A percentile compares a stretch with the other conserved stretches of the same genome.
Conservation (phyloP, 768 basidiomycete genomes). For the Tylopilus sp. region DNA sequence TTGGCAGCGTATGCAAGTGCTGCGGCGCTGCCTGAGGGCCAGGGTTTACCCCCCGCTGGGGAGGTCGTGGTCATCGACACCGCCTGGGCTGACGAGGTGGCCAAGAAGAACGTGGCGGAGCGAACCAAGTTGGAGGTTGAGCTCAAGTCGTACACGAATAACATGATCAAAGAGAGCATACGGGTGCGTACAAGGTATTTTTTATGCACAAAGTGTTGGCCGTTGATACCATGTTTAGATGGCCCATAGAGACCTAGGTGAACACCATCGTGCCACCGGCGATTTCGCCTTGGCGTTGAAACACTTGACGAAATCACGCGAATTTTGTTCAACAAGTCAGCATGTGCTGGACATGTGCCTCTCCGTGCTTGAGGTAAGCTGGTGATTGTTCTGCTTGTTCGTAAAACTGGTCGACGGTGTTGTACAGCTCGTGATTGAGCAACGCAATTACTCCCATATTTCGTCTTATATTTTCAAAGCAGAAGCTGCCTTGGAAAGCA, state of each 20-base stretch:
- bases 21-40: conserved; percentile 27
- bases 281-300: conserved; percentile 70
- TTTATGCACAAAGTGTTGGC: neutral
- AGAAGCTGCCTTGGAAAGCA: conserved; percentile 82
- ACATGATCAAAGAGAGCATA: conserved; percentile 99
- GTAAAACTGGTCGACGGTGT: neutral
- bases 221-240: conserved; percentile 53
- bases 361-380: conserved; percentile 68
- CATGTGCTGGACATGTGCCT: conserved; percentile 95
- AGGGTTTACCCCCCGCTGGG: conserved; percentile 41
- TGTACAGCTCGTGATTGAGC: conserved; percentile 75
- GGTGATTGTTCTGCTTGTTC: neutral
- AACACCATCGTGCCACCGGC: conserved; percentile 71
- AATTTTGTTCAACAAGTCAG: conserved; percentile 86
- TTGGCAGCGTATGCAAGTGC: conserved; percentile 54
- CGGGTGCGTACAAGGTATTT: conserved; percentile 48
- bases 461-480: conserved; percentile 95
- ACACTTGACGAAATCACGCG: conserved; percentile 86
- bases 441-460: conserved; percentile 81
- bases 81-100: conserved; percentile 70
- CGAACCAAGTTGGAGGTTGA: conserved; percentile 87
- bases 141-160: conserved; percentile 90
- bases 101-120: conserved; percentile 67
- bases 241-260: conserved; percentile 86
- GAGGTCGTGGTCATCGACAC: conserved; percentile 56